Conservation (phyloP, 352 stramenopile species). For the Globisporangium splendens region DNA sequence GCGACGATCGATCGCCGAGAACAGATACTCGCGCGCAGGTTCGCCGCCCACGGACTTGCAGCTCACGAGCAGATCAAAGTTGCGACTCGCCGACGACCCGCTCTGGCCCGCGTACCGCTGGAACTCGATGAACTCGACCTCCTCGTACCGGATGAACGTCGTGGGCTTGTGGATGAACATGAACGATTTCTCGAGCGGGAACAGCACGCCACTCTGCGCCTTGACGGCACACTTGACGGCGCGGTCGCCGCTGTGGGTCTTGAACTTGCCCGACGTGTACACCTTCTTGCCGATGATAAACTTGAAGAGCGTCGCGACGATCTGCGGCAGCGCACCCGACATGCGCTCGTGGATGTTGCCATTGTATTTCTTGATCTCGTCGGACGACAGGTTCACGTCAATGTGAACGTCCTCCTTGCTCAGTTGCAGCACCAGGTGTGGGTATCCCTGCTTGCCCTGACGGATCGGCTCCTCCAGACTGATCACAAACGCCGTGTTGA, state of each 20-base stretch:
- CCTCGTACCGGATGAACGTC: constrained; percentile 97
- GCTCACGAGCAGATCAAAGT: constrained; percentile 95
- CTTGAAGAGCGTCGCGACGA: constrained; percentile 99
- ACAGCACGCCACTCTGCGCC: constrained; percentile 96
- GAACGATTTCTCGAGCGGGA: constrained; percentile 98
- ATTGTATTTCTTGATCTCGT: constrained; percentile 98
- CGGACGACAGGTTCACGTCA: constrained; percentile 94
- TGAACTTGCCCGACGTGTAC: constrained; percentile 92
- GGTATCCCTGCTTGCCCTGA: constrained; percentile 98
- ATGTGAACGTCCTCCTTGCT: constrained; percentile 84
- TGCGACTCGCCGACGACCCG: constrained; percentile 85
- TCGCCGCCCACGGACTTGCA: constrained; percentile 88
- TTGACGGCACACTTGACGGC: constrained; percentile 91
- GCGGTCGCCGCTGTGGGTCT: constrained; percentile 82
- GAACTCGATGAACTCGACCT: constrained; percentile 98
- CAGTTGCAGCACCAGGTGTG: constrained; percentile 97
- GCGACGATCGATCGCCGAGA: constrained; percentile 94
- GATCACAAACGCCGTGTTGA: constrained; percentile 98
- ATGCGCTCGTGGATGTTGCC: constrained; percentile 96
- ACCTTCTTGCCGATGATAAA: constrained; percentile 96
- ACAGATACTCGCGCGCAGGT: constrained; percentile 88
- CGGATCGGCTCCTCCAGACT: constrained; percentile 98
- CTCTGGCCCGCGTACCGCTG: constrained; percentile 94
- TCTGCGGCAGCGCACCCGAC: constrained; percentile 94
- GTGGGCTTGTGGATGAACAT: constrained; percentile 99